Conservation (phyloP, 176 grass and related monocot genomes). For the Coix lacrymajobi region DNA sequence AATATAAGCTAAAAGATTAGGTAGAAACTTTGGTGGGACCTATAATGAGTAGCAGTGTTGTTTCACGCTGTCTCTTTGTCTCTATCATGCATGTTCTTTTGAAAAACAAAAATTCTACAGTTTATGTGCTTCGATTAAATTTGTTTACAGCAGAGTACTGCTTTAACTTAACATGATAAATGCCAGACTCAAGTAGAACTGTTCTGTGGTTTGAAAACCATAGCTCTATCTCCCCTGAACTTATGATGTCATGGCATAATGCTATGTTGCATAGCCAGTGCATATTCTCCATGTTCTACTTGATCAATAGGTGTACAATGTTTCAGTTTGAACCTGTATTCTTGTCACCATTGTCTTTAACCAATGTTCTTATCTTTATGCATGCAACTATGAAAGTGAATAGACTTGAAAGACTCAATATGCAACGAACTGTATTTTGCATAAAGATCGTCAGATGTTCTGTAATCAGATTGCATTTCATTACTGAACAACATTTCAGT, state of each 20-base stretch:
- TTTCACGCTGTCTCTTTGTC: not conserved
- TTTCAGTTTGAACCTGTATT: not conserved
- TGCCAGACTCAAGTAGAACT: not conserved
- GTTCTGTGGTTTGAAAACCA: not conserved
- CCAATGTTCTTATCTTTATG: not conserved
- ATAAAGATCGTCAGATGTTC: not conserved
- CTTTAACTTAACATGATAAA: not conserved
- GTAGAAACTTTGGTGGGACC: not conserved
- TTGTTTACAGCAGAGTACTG: not conserved
- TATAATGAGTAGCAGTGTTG: not conserved
- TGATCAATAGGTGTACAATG: not conserved
- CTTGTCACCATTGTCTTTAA: not conserved
- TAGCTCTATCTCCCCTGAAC: not conserved
- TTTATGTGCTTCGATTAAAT: not conserved
- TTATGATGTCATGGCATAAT: not conserved
- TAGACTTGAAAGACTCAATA: not conserved
- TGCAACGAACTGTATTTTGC: not conserved
- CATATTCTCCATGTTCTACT: not conserved
- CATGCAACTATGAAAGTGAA: not conserved
- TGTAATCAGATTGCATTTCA: not conserved
- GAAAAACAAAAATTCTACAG: not conserved
- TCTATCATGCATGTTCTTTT: not conserved
- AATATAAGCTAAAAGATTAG: not conserved
- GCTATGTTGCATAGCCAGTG: not conserved
- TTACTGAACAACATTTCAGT: not conserved